These are phyloP conservation scores for Tetrahymena elliotti DNA, from an alignment of 73 alveolate species.

Conservation along the genomic window DNA sequence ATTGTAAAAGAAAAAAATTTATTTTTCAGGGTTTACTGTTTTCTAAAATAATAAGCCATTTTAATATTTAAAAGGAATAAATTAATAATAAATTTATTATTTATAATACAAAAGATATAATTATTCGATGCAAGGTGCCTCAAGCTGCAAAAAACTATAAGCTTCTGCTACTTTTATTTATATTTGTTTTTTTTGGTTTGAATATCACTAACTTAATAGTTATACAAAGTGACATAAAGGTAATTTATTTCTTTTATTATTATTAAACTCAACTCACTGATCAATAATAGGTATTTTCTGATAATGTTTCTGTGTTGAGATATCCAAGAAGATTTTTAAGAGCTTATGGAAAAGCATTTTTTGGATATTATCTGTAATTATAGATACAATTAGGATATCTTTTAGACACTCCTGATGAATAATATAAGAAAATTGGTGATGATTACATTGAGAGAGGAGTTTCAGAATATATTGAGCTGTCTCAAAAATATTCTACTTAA, in stretches of 20 bases:
- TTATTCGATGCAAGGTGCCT: not conserved
- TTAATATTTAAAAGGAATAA: not conserved
- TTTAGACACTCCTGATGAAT: not conserved
- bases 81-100: not conserved
- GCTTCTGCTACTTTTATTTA: not conserved
- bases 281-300: not conserved
- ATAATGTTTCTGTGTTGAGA: not conserved
- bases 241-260: not conserved
- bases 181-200: not conserved
- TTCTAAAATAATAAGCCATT: not conserved
- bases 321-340: not conserved
- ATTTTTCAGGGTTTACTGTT: too few relatives aligned
- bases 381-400: not conserved
- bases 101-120: not conserved
- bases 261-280: not conserved
- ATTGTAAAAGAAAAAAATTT: too few relatives aligned
- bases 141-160: not conserved
- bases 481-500: not conserved
- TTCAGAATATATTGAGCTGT: not conserved
- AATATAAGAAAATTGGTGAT: not conserved
- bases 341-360: not conserved
- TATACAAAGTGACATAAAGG: not conserved
- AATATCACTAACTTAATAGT: not conserved
- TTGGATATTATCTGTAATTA: not conserved
- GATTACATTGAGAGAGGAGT: not conserved